These are phyloP conservation scores for Penicillium riverlandense DNA, from an alignment of 495 filamentous ascomycete species.

Conservation along the genomic window DNA sequence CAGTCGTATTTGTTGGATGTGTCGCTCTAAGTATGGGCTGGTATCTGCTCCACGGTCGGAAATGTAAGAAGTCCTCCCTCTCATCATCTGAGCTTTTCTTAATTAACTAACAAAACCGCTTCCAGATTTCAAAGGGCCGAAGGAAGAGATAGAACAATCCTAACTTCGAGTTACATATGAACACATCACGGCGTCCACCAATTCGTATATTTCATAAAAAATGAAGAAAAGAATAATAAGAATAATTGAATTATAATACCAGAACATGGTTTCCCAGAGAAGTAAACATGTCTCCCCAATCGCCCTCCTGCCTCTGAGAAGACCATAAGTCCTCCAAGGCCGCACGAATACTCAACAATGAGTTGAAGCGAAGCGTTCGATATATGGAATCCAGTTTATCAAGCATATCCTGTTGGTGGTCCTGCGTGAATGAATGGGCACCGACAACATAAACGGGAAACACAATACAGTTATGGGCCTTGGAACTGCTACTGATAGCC, in stretches of 20 bases:
- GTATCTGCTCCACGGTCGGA: slow-evolving; percentile 57
- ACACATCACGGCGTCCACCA: too few species aligned
- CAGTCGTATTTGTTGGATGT: slow-evolving; percentile 50
- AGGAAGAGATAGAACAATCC: too few species aligned
- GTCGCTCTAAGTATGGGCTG: slow-evolving; percentile 43
- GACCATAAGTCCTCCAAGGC: slow-evolving; percentile 5
- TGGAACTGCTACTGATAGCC: slow-evolving; percentile 5
- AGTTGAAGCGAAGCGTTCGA: slow-evolving; percentile 7
- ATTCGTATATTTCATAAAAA: too few species aligned
- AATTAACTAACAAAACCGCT: too few species aligned
- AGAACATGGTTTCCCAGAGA: slow-evolving; percentile 9
- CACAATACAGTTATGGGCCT: slow-evolving; percentile 13
- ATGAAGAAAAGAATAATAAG: too few species aligned
- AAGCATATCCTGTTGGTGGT: slow-evolving; percentile 8
- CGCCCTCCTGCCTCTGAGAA: slow-evolving; percentile 5
- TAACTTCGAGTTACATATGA: too few species aligned
- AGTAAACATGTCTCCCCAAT: slow-evolving; percentile 11
- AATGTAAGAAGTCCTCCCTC: not conserved
- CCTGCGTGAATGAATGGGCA: slow-evolving; percentile 7
- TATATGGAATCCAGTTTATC: slow-evolving; percentile 9
- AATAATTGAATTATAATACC: slow-evolving; percentile 3
- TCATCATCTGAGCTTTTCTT: too few species aligned
- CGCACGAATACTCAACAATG: slow-evolving; percentile 6
- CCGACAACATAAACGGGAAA: slow-evolving; percentile 14
- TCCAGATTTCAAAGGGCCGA: too few species aligned